Base-by-base conservation (phyloP, 169 alveolate species). In the Plasmodium relictum region DNA sequence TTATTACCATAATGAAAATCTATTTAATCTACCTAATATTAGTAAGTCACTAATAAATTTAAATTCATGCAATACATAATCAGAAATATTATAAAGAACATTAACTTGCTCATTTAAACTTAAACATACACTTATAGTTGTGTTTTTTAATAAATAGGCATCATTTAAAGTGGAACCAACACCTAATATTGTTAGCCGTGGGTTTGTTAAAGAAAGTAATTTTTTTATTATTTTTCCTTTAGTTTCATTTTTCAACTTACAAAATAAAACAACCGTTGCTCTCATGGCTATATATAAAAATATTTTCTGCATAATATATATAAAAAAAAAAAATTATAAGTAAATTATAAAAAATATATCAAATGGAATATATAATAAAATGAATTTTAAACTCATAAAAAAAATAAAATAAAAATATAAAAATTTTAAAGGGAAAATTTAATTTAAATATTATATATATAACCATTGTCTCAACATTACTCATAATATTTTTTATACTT, bases 391-490 rank as follows among this genome's bases (percentile, higher is more conserved):
- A 31, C 39, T 31, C 1, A 31, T 31, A 31, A 31, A 31, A 31
- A 31, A 31, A 31, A 31, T 3, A 58, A n/a, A 58, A 58, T 16
- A 61, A 61, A 61, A 22, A 61, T 20, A 61, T 20, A 18, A 20
- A 12, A 61, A 8, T 12, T 31, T 61, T n/a, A 12, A 61, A 20
- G 70, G 7, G 7, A 61, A 20, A 16, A 8, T 16, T 61, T 9
- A 9, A 20, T 50, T 26, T 16, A 3, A 39, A 42, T 18, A 26
- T 16, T 12, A 44, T 45, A n/a, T 22, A 58, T 54, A 54, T 54
- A 6, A 93, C 96, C 88, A 92, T 44, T 26, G 93, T 92, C n/a
- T 92, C 89, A 63, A 65, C 95, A 54, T 69, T 92, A 73, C 20
- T 73, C 95, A 61, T 85, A 18, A 54, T 80, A 62, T 59, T 71